phyloP scores from a whole-genome alignment of 495 filamentous ascomycete genomes.

The Rusavskia elegans region DNA sequence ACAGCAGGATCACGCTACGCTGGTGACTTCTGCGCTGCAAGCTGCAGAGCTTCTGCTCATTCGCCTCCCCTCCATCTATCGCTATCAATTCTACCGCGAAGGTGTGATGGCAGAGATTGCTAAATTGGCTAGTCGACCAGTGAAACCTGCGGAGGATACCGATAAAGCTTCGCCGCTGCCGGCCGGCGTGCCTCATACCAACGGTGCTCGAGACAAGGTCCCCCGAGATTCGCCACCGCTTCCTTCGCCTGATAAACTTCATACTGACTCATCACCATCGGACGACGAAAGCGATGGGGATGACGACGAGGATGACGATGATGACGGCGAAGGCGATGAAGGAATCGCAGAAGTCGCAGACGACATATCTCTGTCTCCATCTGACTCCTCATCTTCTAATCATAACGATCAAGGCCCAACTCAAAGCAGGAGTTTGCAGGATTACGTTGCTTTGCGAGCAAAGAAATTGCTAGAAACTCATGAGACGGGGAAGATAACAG shows the following conservation, averaged over 20 bases:
- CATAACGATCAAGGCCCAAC: constrained; percentile 28
- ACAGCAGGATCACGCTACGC: constrained; percentile 77
- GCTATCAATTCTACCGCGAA: constrained; percentile 93
- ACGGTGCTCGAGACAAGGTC: neutral
- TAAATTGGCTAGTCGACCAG: constrained; percentile 47
- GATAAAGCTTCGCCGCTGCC: constrained; percentile 1
- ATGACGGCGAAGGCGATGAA: constrained; percentile 42
- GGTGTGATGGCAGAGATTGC: constrained; percentile 86
- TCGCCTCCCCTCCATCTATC: constrained; percentile 73
- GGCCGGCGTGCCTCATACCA: neutral
- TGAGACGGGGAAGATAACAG: constrained; percentile 54
- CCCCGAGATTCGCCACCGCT: neutral
- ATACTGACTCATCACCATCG: neutral
- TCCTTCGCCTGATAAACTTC: neutral
- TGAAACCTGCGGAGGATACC: constrained; percentile 22
- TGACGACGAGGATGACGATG: constrained; percentile 16
- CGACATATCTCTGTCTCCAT: constrained; percentile 55
- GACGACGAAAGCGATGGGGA: constrained; percentile 19
- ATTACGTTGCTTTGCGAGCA: constrained; percentile 58
- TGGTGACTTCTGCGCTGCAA: constrained; percentile 75
- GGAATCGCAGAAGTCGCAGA: constrained; percentile 41
- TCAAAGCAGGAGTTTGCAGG: constrained; percentile 44
- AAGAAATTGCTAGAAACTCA: constrained; percentile 70
- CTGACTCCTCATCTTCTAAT: constrained; percentile 37
- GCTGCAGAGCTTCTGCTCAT: constrained; percentile 77